phyloP scores from a whole-genome alignment of 2,329 filamentous ascomycete species.

The Dryadomyces quercivorus region DNA sequence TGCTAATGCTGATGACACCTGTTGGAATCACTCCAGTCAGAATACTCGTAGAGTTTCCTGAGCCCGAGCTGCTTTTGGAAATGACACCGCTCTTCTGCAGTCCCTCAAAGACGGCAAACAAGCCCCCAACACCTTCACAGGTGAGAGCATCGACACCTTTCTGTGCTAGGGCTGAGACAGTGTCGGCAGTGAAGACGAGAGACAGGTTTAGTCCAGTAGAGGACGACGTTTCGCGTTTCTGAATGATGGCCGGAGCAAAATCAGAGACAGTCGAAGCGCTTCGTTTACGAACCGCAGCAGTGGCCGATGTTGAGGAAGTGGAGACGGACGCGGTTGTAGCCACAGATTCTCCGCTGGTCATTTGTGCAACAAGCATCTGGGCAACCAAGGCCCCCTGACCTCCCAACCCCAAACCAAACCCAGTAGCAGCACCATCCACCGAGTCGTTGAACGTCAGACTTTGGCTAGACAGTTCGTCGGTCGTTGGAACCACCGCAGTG shows the following conservation, averaged over 20 bases:
- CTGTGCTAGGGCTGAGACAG: neutral
- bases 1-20: neutral
- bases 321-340: neutral
- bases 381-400: neutral
- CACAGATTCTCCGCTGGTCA: too few species aligned
- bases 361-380: neutral
- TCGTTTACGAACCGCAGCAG: too few species aligned
- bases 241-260: too few species aligned
- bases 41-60: neutral
- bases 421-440: neutral
- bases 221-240: neutral
- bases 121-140: neutral
- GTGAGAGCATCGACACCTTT: neutral
- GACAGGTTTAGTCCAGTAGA: neutral
- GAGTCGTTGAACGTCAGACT: neutral
- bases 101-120: neutral
- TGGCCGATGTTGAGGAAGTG: neutral
- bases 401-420: neutral
- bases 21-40: neutral
- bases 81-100: neutral
- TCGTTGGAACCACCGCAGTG: neutral
- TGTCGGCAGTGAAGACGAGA: neutral
- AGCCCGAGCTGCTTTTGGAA: neutral
- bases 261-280: too few species aligned
- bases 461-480: neutral